Base-by-base conservation (phyloP, 2,329 filamentous ascomycete species). In the Colletotrichum phormii region DNA sequence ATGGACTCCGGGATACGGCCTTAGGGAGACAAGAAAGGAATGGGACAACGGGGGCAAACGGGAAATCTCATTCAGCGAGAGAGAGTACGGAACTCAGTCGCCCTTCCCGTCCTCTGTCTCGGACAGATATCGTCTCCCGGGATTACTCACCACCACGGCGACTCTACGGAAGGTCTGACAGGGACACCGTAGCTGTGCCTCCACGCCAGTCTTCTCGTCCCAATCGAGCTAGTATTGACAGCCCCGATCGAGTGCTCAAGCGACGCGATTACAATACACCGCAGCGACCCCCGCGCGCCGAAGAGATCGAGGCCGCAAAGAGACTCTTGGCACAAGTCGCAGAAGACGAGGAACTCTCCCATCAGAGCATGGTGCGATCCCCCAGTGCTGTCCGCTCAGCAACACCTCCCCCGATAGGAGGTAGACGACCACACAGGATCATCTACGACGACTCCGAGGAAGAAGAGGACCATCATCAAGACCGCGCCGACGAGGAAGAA, bases 361-460 rank as follows among this genome's bases (percentile, higher is more conserved):
- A 35, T 22, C 29, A 53, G 54, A 31, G 33, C 15, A 7, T 46
- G 53, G 61, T 15, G 35, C 42, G 31, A 15, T 26, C 31, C 8
- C 55, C 66, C 13, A 26, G 49, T 37, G 46, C 31, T 1, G 12
- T 29, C 15, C 61, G 62, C 29, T 71, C 71, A 12, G 71, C 67
- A 42, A 73, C 71, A 1, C 71, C 71, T 26, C 71, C 71, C n/a
- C 71, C 71, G 22, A 72, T 73, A 37, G 57, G 57, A 33, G 31
- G 62, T 4, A 67, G 67, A 4, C 62, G 55, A 4, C 54, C 33
- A 1, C 59, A 62, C 35, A 46, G 57, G 31, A 37, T 73, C 13
- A 67, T 73, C 31, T 65, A 63, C 37, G 67, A 72, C n/a, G 67
- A 71, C 22, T 64, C 58, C 8, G 67, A 73, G 13, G 67, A 72